Evolutionary conservation across 257 asterid species (phyloP).

Genomic region (Leonotis leonurus): DNA sequence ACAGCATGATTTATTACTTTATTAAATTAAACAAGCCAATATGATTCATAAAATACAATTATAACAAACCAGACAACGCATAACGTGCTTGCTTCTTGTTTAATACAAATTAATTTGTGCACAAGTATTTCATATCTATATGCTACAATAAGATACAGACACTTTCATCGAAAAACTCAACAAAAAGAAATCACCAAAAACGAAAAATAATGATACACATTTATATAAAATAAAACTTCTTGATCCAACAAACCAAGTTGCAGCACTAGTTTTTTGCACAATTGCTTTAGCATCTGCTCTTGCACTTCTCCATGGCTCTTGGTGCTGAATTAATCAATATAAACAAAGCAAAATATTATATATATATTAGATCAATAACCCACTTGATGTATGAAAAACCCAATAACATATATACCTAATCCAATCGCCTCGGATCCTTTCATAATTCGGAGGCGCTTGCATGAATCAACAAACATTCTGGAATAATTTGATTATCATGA

Average conservation of each 20-base stretch:
- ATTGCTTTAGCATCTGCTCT: constrained; percentile 38
- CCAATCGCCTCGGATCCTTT: constrained; percentile 57
- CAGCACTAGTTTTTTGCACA: background rate
- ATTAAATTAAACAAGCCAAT: constrained; percentile 30
- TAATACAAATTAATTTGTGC: constrained; percentile 45
- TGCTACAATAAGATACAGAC: constrained; percentile 42
- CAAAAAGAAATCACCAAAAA: background rate
- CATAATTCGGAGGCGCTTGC: constrained; percentile 55
- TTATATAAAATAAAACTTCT: background rate
- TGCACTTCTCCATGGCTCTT: constrained; percentile 88
- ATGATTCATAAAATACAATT: constrained; percentile 20
- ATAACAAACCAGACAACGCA: constrained; percentile 46
- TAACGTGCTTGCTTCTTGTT: constrained; percentile 44
- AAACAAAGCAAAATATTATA: background rate
- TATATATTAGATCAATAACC: too few species aligned
- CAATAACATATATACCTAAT: constrained; percentile 36
- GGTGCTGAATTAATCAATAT: constrained; percentile 50
- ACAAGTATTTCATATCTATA: constrained; percentile 21
- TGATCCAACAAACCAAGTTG: constrained; percentile 19
- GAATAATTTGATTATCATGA: background rate
- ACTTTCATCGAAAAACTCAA: constrained; percentile 5
- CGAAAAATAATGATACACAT: constrained; percentile 12
- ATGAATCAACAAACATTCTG: constrained; percentile 53
- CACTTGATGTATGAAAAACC: too few species aligned
- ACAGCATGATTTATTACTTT: constrained; percentile 34